Evolutionary conservation across 352 stramenopile species (phyloP), one percentile per base, ranked within the genome.

Genomic region (Phytophthora europaea): DNA sequence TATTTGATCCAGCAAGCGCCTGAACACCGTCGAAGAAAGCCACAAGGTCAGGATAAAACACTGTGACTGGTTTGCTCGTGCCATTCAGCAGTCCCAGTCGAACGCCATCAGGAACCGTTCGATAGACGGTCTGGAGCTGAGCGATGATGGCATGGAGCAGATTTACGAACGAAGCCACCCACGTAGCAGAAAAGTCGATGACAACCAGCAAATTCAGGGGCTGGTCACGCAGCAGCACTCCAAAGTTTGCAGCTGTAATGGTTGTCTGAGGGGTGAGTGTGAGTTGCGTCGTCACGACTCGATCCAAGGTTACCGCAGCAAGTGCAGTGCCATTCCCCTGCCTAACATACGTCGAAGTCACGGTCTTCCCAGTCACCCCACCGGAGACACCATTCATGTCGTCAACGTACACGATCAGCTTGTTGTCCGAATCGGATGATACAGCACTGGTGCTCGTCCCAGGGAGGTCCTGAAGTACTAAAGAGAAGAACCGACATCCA

Each of bases 141-240:
- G 81, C 76, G 16, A 88, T 40, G 6, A 83, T 66, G 0, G 73
- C 81, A 10, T 80, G 83, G 0, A 91, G 65, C 48, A 87, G 45
- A 16, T 76, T 48, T 0, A 83, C 59, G 28, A 83, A 55, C 6
- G 60, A 23, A 9, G 64, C 60, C 4, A 64, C 62, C 38, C 62
- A 70, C 0, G 63, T 47, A 15, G 76, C 63, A 15, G 50, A 72
- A 4, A 74, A 73, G 56, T 91, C 84, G 16, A 88, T 72, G 4
- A 66, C 84, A n/a, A 91, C 16, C n/a, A 87, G 63, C 16, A 91
- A n/a, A 60, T 82, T 85, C 23, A 91, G 45, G 0, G 70, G 79
- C 12, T 85, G 74, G 1, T 75, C 70, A 16, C 61, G 61, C 31
- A 91, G 34, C 1, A 75, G 55, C 23, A 72, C n/a, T 18, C 51